Evolutionary conservation across 352 stramenopile genomes (phyloP).

Genomic region (Phytophthora macrochlamydospora): DNA sequence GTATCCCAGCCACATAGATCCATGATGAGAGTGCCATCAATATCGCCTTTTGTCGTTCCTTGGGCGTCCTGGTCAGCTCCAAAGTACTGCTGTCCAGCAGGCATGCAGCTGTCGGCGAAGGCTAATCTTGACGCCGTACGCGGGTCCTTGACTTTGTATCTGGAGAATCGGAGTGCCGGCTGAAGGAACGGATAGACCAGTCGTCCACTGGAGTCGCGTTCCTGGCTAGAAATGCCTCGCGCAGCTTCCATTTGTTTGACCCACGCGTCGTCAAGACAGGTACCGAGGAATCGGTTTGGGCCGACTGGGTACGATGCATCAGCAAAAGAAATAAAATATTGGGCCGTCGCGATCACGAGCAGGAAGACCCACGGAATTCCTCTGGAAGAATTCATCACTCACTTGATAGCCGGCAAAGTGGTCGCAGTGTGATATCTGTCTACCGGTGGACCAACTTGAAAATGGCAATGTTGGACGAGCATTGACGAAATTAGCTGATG

Average conservation of each 20-base stretch:
- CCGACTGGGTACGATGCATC: slow-evolving; percentile 14
- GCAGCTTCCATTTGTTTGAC: slow-evolving; percentile 31
- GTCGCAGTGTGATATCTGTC: too few relatives aligned
- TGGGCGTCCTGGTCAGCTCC: slow-evolving; percentile 23
- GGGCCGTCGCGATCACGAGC: not conserved
- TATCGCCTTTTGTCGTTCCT: slow-evolving; percentile 8
- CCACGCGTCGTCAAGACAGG: slow-evolving; percentile 48
- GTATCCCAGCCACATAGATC: slow-evolving; percentile 46
- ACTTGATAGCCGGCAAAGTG: too few relatives aligned
- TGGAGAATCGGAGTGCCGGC: slow-evolving; percentile 27
- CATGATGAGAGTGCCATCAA: slow-evolving; percentile 34
- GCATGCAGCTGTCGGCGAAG: slow-evolving; percentile 10
- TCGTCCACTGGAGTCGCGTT: slow-evolving; percentile 29
- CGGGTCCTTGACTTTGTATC: slow-evolving; percentile 36
- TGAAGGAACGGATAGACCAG: slow-evolving; percentile 51
- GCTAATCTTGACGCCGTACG: slow-evolving; percentile 7
- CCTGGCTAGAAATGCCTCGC: slow-evolving; percentile 19
- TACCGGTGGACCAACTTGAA: too few relatives aligned
- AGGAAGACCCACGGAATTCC: slow-evolving; percentile 11
- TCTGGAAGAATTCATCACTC: too few relatives aligned
- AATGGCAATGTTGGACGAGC: too few relatives aligned
- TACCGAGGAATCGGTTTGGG: slow-evolving; percentile 52
- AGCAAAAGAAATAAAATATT: not conserved
- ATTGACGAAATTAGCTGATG: too few relatives aligned
- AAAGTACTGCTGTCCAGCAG: slow-evolving; percentile 15